phyloP scores from a whole-genome alignment of 805 yeast genomes.

The Wickerhamomyces bovis region DNA sequence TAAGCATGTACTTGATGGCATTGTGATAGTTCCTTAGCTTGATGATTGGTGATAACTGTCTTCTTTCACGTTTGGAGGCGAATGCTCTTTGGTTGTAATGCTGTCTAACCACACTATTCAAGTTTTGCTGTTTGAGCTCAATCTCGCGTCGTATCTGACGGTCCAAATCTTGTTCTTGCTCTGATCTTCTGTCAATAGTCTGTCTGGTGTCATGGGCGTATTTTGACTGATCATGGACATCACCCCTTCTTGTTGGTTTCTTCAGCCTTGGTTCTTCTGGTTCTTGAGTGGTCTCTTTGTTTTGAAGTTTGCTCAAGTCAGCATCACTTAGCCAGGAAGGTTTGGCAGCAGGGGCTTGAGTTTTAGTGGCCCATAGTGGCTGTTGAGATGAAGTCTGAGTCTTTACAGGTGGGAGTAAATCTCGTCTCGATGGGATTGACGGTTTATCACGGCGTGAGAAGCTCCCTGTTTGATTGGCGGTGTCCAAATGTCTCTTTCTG shows the following conservation, averaged over 20 bases:
- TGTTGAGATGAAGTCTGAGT: background rate
- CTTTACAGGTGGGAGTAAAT: background rate
- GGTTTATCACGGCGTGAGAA: background rate
- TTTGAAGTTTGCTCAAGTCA: conserved; percentile 4
- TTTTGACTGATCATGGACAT: conserved; percentile 9
- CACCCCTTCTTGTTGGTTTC: background rate
- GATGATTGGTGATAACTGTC: conserved; percentile 78
- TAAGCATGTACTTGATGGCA: conserved; percentile 79
- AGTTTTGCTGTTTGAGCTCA: conserved; percentile 25
- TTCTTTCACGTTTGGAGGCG: conserved; percentile 51
- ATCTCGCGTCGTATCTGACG: conserved; percentile 19
- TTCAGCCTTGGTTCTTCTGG: background rate
- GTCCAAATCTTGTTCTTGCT: background rate
- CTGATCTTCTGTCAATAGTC: background rate
- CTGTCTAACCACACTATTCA: conserved; percentile 63
- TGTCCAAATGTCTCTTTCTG: background rate
- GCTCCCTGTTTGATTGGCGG: background rate
- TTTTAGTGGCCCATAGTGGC: background rate
- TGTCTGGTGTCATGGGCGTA: conserved; percentile 16
- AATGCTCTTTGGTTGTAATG: conserved; percentile 86
- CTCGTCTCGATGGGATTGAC: background rate
- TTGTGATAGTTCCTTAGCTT: conserved; percentile 87
- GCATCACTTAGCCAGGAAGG: conserved; percentile 15
- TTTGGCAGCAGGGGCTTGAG: background rate
- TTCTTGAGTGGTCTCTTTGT: background rate